Conservation (phyloP, 495 filamentous ascomycete genomes). For the Pyrenula massariospora region DNA sequence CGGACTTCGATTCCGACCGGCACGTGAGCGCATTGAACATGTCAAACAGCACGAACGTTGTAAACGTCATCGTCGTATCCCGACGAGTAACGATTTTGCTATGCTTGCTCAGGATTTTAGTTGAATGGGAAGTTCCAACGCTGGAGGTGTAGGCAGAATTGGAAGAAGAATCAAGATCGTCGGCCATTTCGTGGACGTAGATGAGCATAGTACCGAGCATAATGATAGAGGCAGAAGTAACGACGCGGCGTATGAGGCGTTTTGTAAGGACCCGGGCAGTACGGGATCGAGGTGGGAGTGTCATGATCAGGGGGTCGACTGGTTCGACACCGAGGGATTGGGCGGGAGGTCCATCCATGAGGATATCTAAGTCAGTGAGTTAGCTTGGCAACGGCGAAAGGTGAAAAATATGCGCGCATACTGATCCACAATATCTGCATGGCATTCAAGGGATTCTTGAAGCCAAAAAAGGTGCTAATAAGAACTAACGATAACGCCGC, state of each 20-base stretch:
- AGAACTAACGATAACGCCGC: slow-evolving; percentile 87
- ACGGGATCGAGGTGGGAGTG: slow-evolving; percentile 72
- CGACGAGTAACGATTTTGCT: slow-evolving; percentile 66
- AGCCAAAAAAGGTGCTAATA: slow-evolving; percentile 80
- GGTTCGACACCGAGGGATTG: slow-evolving; percentile 95
- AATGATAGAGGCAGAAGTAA: slow-evolving; percentile 81
- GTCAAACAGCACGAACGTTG: slow-evolving; percentile 95
- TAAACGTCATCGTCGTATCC: slow-evolving; percentile 99
- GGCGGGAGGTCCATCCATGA: slow-evolving; percentile 97
- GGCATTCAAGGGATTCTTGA: slow-evolving; percentile 88
- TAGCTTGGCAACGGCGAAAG: slow-evolving; percentile 11
- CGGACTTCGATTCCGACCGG: slow-evolving; percentile 79
- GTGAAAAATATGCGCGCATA: slow-evolving; percentile 33
- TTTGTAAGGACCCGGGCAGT: slow-evolving; percentile 78
- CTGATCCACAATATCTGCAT: slow-evolving; percentile 99
- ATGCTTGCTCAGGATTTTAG: slow-evolving; percentile 20
- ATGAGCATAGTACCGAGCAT: slow-evolving; percentile 84
- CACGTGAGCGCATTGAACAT: slow-evolving; percentile 97
- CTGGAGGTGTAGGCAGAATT: neutral
- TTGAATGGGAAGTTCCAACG: neutral
- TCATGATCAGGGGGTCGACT: slow-evolving; percentile 92
- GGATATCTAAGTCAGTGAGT: slow-evolving; percentile 64
- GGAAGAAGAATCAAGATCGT: slow-evolving; percentile 20
- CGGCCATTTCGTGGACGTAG: slow-evolving; percentile 83
- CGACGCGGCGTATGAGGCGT: slow-evolving; percentile 67